phyloP scores from a whole-genome alignment of 805 yeast genomes.

The Kuraishia cidri region DNA sequence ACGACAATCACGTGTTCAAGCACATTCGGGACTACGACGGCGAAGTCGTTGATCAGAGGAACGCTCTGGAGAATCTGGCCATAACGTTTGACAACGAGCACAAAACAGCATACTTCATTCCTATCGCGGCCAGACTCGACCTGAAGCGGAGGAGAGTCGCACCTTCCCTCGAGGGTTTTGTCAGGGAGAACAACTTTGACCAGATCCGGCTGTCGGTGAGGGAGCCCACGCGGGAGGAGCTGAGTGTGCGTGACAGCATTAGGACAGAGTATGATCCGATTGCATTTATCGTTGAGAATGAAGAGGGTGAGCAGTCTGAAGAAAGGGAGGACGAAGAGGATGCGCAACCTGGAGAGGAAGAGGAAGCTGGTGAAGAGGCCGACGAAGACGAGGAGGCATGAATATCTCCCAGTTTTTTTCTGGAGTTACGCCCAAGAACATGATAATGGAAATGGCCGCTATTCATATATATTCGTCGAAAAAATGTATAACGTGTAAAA shows the following conservation, averaged over 20 bases:
- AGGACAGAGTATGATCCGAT: constrained; percentile 74
- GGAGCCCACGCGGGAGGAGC: constrained; percentile 67
- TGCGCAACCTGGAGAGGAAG: background rate
- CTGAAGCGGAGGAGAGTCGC: constrained; percentile 80
- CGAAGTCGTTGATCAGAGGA: constrained; percentile 35
- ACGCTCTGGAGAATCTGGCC: constrained; percentile 53
- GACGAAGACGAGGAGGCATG: too few relatives aligned
- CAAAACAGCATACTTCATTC: constrained; percentile 63
- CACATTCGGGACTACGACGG: constrained; percentile 79
- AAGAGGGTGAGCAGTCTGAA: constrained; percentile 1
- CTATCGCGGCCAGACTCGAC: constrained; percentile 68
- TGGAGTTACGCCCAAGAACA: too few relatives aligned
- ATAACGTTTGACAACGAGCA: constrained; percentile 50
- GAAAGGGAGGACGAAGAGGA: background rate
- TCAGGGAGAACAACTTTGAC: constrained; percentile 51
- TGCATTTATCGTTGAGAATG: constrained; percentile 31
- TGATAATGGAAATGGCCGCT: too few relatives aligned
- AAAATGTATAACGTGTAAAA: too few relatives aligned
- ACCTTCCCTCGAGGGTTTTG: constrained; percentile 42
- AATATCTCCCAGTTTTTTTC: too few relatives aligned
- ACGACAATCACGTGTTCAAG: constrained; percentile 40
- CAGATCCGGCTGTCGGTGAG: constrained; percentile 53
- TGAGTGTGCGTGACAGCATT: constrained; percentile 53
- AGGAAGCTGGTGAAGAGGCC: too few relatives aligned
- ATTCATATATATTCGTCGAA: too few relatives aligned